Base-by-base conservation (phyloP, 2,329 filamentous ascomycete genomes). In the Fusarium clavum region DNA sequence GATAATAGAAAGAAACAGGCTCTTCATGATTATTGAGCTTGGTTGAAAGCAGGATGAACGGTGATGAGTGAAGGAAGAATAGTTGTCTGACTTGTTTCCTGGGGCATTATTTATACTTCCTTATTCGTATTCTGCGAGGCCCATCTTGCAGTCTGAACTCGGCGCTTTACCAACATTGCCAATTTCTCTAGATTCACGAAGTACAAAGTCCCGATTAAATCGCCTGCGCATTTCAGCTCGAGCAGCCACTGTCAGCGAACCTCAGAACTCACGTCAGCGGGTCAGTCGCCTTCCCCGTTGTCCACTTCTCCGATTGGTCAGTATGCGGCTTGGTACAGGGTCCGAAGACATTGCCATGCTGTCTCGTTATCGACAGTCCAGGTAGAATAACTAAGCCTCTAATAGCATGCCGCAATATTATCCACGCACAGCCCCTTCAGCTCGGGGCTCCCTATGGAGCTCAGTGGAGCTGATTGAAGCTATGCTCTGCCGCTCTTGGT, bases 231-330 rank as follows among this genome's bases (percentile, higher is more conserved):
- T 46, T 57, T 45, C 29, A 57, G 57, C 57, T 57, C 8, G 1
- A 16, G 14, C 3, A 57, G 40, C 57, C 30, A 30, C 30, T 30
- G 51, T 59, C 51, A 59, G 49, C 49, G 24, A 12, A 24, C 16
- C n/a, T 29, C n/a, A 7, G 5, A 20, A 24, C 25, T 59, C 27
- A 57, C 38, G 49, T 59, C 57, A 59, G 40, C 57, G 24, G 24
- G 22, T 11, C 30, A 27, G 16, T 57, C 57, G 51, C 51, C 9
- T 18, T 59, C 24, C 5, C 51, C 57, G 57, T 13, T 13, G 22
- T 24, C 12, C 5, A 34, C 12, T 16, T 30, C n/a, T 53, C 16
- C 41, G 1, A 43, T 53, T 54, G 55, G 24, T 13, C 20, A 18
- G 4, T n/a, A 18, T 22, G 13, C 9, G 25, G 18, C 34, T 27